phyloP scores from a whole-genome alignment of 1,139 yeast species.

The Scheffersomyces illinoinensis region DNA sequence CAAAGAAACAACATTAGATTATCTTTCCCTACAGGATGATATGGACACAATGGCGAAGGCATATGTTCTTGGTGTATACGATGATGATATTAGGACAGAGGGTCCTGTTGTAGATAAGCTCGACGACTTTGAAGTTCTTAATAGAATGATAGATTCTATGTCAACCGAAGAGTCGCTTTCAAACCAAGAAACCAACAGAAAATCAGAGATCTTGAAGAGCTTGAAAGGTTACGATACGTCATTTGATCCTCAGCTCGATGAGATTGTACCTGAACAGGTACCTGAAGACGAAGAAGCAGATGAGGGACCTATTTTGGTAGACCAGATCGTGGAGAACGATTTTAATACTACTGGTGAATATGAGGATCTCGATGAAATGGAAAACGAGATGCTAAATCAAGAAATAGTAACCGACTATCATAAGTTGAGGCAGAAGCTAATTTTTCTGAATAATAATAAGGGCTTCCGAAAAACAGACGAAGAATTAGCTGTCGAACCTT shows the following conservation, averaged over 20 bases:
- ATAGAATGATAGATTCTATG: slow-evolving; percentile 46
- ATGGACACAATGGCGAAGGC: slow-evolving; percentile 62
- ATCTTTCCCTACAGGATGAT: slow-evolving; percentile 39
- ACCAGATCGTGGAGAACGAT: slow-evolving; percentile 40
- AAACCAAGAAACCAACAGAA: background rate
- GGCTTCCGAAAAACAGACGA: slow-evolving; percentile 48
- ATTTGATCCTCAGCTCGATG: slow-evolving; percentile 20
- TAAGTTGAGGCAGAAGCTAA: slow-evolving; percentile 53
- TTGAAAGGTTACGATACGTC: slow-evolving; percentile 7
- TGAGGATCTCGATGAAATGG: slow-evolving; percentile 12
- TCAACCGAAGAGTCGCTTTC: slow-evolving; percentile 18
- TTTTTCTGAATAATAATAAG: slow-evolving; percentile 39
- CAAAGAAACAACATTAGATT: slow-evolving; percentile 38
- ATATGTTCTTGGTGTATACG: slow-evolving; percentile 58
- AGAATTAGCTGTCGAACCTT: slow-evolving; percentile 65
- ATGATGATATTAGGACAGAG: slow-evolving; percentile 56
- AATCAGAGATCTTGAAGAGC: slow-evolving; percentile 4
- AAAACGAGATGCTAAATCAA: slow-evolving; percentile 38
- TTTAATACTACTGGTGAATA: slow-evolving; percentile 15
- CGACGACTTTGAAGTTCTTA: slow-evolving; percentile 56
- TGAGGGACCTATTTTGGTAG: slow-evolving; percentile 37
- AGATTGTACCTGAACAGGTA: slow-evolving; percentile 19
- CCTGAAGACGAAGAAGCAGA: slow-evolving; percentile 40
- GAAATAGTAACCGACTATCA: slow-evolving; percentile 59
- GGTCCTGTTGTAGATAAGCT: slow-evolving; percentile 59